Evolutionary conservation across 2,329 filamentous ascomycete species (phyloP).

Genomic region (Harringtonia aguacate): DNA sequence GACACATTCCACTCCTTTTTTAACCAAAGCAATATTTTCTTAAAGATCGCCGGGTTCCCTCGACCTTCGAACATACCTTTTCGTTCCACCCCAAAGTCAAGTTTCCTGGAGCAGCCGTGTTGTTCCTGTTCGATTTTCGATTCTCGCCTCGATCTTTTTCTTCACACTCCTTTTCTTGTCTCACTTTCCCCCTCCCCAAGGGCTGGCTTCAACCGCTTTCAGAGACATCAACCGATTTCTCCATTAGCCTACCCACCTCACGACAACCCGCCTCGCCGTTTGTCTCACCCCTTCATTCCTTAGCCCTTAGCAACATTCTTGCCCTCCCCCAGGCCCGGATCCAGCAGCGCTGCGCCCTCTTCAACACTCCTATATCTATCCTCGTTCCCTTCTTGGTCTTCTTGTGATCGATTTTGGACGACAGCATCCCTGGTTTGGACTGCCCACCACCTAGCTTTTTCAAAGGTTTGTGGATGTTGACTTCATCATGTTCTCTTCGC

Average conservation of each 20-base stretch:
- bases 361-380: too few relatives aligned
- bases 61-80: background rate
- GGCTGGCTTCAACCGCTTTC: background rate
- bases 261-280: background rate
- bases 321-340: too few relatives aligned
- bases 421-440: too few relatives aligned
- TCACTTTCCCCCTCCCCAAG: too few relatives aligned
- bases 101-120: constrained; percentile 3
- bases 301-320: too few relatives aligned
- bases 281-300: too few relatives aligned
- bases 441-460: too few relatives aligned
- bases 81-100: constrained; percentile 1
- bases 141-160: background rate
- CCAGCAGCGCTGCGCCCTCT: too few relatives aligned
- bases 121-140: background rate
- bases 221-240: background rate
- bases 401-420: too few relatives aligned
- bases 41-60: background rate
- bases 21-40: background rate
- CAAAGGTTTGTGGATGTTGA: too few relatives aligned
- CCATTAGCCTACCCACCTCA: too few relatives aligned
- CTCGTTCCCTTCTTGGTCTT: too few relatives aligned
- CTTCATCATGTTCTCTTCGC: background rate
- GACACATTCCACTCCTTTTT: constrained; percentile 9
- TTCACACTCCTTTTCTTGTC: background rate